A percentile compares a stretch with the other conserved stretches of the same genome.
phyloP scores from a whole-genome alignment of 768 basidiomycete genomes.

The Leccinum uliginosum region DNA sequence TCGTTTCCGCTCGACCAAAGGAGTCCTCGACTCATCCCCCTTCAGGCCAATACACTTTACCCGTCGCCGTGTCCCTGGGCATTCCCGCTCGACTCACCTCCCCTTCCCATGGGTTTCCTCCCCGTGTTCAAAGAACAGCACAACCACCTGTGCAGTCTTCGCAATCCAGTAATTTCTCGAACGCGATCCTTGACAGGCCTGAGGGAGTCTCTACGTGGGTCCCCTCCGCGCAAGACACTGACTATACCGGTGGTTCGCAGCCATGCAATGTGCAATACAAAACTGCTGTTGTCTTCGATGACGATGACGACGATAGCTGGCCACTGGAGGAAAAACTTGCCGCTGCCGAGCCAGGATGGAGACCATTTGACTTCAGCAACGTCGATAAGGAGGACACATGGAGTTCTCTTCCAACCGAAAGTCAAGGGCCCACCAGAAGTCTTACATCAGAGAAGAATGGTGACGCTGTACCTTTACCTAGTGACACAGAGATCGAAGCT shows the following conservation, averaged over 20 bases:
- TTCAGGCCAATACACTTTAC: conserved; percentile 38
- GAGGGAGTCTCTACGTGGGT: conserved; percentile 49
- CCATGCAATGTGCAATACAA: conserved; percentile 12
- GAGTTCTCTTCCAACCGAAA: conserved; percentile 65
- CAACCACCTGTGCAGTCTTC: conserved; percentile 50
- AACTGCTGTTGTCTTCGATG: conserved; percentile 18
- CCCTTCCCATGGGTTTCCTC: conserved; percentile 13
- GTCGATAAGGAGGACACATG: conserved; percentile 72
- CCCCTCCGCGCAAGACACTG: conserved; percentile 55
- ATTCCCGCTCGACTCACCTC: conserved; percentile 35
- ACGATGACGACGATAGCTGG: conserved; percentile 71
- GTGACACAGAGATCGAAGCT: conserved; percentile 11
- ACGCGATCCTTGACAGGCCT: conserved; percentile 46
- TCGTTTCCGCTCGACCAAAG: conserved; percentile 14
- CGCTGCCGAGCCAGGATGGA: conserved; percentile 54
- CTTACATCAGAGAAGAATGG: conserved; percentile 13
- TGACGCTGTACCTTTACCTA: background rate
- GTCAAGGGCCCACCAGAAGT: conserved; percentile 35
- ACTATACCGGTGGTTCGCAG: conserved; percentile 41
- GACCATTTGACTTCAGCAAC: conserved; percentile 45
- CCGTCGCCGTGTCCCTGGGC: conserved; percentile 43
- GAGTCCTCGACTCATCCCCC: conserved; percentile 35
- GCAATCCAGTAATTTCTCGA: conserved; percentile 48
- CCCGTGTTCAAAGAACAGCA: conserved; percentile 26
- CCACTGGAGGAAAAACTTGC: conserved; percentile 63